phyloP scores from a whole-genome alignment of 1,284 basidiomycete species.

The Cryptococcus hybrid region DNA sequence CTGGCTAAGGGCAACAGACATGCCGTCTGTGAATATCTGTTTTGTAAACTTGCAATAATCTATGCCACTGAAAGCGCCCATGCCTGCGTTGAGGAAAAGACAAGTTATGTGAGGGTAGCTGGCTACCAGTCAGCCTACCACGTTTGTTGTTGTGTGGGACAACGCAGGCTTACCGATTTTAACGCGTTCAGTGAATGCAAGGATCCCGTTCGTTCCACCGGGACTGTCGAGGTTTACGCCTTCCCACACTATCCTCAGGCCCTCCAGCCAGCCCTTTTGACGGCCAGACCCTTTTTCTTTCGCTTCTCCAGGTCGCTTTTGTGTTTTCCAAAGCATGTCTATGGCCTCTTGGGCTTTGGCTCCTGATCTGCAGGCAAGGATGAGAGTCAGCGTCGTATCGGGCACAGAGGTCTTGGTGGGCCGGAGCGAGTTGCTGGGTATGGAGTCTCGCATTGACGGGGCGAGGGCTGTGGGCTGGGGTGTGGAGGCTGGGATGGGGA shows the following conservation, averaged over 20 bases:
- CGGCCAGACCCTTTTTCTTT: constrained; percentile 29
- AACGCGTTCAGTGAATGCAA: constrained; percentile 54
- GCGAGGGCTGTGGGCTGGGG: constrained; percentile 30
- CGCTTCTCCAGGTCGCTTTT: constrained; percentile 52
- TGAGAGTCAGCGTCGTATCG: constrained; percentile 62
- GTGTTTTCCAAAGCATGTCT: constrained; percentile 59
- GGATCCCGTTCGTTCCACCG: constrained; percentile 59
- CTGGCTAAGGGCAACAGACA: constrained; percentile 56
- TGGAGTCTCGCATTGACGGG: constrained; percentile 17
- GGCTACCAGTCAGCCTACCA: constrained; percentile 6
- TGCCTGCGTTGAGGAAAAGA: constrained; percentile 78
- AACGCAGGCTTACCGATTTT: background rate
- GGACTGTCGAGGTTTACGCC: constrained; percentile 62
- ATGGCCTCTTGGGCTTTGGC: constrained; percentile 65
- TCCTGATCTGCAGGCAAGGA: constrained; percentile 75
- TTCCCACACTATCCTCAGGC: constrained; percentile 63
- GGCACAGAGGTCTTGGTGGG: constrained; percentile 8
- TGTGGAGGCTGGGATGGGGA: constrained; percentile 25
- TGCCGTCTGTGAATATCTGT: constrained; percentile 56
- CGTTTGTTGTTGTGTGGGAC: background rate
- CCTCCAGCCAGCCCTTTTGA: constrained; percentile 60
- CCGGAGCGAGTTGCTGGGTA: constrained; percentile 11
- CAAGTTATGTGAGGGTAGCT: constrained; percentile 82
- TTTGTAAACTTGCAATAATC: constrained; percentile 57
- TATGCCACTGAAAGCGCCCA: constrained; percentile 63